Evolutionary conservation across 2,329 filamentous ascomycete species (phyloP).

Genomic region (Sodiomyces alkalinus): DNA sequence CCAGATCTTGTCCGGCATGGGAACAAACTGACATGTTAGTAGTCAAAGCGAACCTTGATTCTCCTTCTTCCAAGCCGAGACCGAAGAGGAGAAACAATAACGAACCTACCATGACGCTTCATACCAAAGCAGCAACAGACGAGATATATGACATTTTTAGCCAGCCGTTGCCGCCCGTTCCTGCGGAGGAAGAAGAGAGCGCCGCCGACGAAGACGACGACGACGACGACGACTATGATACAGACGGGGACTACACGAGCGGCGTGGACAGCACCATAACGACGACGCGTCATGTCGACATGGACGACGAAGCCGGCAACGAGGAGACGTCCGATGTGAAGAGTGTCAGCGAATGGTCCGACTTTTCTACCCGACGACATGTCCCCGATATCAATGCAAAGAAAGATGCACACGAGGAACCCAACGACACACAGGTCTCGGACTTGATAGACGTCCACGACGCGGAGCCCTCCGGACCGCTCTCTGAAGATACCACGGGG

Average conservation of each 20-base stretch:
- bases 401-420: slow-evolving; percentile 15
- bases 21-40: slow-evolving; percentile 19
- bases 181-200: slow-evolving; percentile 17
- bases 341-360: slow-evolving; percentile 73
- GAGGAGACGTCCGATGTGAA: slow-evolving; percentile 42
- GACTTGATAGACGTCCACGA: slow-evolving; percentile 23
- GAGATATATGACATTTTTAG: slow-evolving; percentile 98
- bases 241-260: slow-evolving; percentile 64
- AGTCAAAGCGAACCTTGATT: slow-evolving; percentile 91
- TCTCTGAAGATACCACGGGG: slow-evolving; percentile 14
- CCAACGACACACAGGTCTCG: slow-evolving; percentile 22
- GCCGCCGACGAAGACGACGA: slow-evolving; percentile 25
- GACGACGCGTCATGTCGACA: slow-evolving; percentile 52
- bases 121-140: slow-evolving; percentile 87
- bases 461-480: slow-evolving; percentile 12
- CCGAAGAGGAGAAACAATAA: slow-evolving; percentile 55
- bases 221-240: slow-evolving; percentile 55
- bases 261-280: slow-evolving; percentile 73
- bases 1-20: not conserved
- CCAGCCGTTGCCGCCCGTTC: slow-evolving; percentile 46
- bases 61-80: slow-evolving; percentile 63
- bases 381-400: slow-evolving; percentile 31
- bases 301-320: slow-evolving; percentile 20
- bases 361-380: slow-evolving; percentile 64
- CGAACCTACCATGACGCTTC: slow-evolving; percentile 96